Evolutionary conservation across 345 rosid species (phyloP), one percentile per base, ranked within the genome.

Genomic region (Ailanthus altissimus): DNA sequence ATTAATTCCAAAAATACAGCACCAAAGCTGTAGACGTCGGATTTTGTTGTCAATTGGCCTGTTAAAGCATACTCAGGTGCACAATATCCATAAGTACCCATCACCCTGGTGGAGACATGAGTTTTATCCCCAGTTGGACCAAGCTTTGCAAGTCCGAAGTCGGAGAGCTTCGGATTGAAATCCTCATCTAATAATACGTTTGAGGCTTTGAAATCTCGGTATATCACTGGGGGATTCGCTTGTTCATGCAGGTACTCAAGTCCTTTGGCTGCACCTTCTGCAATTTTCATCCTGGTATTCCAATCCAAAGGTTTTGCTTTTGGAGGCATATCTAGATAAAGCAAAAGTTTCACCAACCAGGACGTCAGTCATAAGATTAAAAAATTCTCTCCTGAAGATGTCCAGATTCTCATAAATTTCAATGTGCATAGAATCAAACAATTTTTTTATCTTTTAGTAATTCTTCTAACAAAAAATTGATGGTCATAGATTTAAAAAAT

Each of bases 41-140:
- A 92, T 81, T 90, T 92, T 8, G 83, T 25, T 5, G 97, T 89
- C 80, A 92, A 82, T 64, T 90, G 86, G 51, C 97, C 97, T 0
- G 93, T 89, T 23, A 82, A 76, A 43, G 93, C 95, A 75, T 90
- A 90, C 76, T 92, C 97, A 0, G 94, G 97, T 8, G 97, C 91
- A 71, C 97, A 92, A 23, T 89, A 90, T 50, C 97, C 97, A 42
- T 90, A 92, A 20, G 97, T 92, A 67, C 97, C 97, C 97, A 92
- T 92, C 67, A 92, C 97, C 83, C 97, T 85, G 23, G 97, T 92
- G 62, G 97, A 90, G 23, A 92, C 93, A 80, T 90, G 87, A 65
- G 89, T 67, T 83, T 86, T 83, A 14, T 85, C 92, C 50, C 92
- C 95, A 0, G 89, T 92, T 6, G 95, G 95, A 76, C 95, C 95